Evolutionary conservation across 768 basidiomycete genomes (phyloP).

Genomic region (Tubosaeta sp.): DNA sequence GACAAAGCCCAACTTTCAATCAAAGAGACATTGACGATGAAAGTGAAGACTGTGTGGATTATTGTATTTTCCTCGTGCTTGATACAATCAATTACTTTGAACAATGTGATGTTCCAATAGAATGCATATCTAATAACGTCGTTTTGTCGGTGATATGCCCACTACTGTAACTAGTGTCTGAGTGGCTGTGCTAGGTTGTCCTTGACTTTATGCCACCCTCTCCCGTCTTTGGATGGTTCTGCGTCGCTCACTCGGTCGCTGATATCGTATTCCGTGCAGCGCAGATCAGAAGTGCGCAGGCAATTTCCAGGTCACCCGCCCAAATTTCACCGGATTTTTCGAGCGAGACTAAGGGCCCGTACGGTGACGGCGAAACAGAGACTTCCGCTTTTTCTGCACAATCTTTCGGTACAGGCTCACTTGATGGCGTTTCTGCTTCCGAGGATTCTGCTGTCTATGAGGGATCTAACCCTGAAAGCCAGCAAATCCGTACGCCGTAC

Average conservation of each 20-base stretch:
- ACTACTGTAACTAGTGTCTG: too few relatives aligned
- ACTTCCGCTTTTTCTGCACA: background rate
- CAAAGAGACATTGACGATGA: too few relatives aligned
- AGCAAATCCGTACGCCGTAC: too few relatives aligned
- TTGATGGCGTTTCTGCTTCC: background rate
- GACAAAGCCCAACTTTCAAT: too few relatives aligned
- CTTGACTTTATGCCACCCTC: constrained; percentile 56
- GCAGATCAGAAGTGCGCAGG: constrained; percentile 48
- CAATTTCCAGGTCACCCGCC: background rate
- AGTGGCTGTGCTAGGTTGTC: constrained; percentile 12
- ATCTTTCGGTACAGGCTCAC: background rate
- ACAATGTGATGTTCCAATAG: too few relatives aligned
- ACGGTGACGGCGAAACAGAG: background rate
- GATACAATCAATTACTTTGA: background rate
- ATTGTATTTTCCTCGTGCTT: too few relatives aligned
- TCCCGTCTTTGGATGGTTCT: constrained; percentile 67
- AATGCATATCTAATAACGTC: too few relatives aligned
- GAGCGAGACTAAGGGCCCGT: background rate
- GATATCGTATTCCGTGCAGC: constrained; percentile 64
- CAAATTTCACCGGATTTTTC: background rate
- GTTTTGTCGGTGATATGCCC: too few relatives aligned
- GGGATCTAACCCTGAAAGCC: background rate
- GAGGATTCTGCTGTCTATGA: background rate
- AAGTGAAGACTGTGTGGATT: too few relatives aligned
- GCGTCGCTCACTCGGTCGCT: constrained; percentile 55